A percentile compares a stretch with the other conserved stretches of the same genome.
Conservation (phyloP, 2,329 filamentous ascomycete species). For the Sporothrix pallida region DNA sequence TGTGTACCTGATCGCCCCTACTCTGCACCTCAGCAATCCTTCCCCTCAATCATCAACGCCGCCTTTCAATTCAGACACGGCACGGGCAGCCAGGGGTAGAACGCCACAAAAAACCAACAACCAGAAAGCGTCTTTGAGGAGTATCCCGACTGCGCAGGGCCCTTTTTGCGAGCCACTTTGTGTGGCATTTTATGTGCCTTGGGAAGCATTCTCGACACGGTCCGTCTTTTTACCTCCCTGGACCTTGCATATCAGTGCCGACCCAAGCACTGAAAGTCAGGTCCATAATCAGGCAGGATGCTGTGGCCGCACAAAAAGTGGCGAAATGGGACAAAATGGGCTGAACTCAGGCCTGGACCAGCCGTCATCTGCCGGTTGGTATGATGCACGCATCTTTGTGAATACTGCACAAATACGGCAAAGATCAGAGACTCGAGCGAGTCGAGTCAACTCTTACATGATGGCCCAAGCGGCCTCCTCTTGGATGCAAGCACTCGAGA, state of each 20-base stretch:
- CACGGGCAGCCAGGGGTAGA: not conserved
- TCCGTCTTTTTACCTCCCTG: not conserved
- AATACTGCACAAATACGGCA: not conserved
- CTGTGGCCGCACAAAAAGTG: not conserved
- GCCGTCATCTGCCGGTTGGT: not conserved
- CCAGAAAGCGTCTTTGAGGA: not conserved
- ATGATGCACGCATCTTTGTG: not conserved
- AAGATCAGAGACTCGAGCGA: too few relatives aligned
- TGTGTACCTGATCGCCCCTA: too few relatives aligned
- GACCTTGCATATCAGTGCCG: conserved; percentile 31
- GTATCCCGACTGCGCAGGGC: not conserved
- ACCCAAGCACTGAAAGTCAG: not conserved
- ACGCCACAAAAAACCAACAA: not conserved
- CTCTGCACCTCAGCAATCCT: too few relatives aligned
- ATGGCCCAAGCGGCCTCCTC: not conserved
- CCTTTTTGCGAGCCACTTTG: not conserved
- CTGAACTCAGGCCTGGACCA: not conserved
- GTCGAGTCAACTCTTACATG: too few relatives aligned
- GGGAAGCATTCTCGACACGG: conserved; percentile 3
- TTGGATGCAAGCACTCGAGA: not conserved
- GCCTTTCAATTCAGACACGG: not conserved
- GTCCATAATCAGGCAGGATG: not conserved
- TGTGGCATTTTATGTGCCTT: conserved; percentile 18
- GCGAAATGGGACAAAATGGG: not conserved
- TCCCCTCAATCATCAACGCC: not conserved